These are phyloP conservation scores for Tephrocybe sp. DNA, from an alignment of 768 basidiomycete species.

Conservation along the genomic window DNA sequence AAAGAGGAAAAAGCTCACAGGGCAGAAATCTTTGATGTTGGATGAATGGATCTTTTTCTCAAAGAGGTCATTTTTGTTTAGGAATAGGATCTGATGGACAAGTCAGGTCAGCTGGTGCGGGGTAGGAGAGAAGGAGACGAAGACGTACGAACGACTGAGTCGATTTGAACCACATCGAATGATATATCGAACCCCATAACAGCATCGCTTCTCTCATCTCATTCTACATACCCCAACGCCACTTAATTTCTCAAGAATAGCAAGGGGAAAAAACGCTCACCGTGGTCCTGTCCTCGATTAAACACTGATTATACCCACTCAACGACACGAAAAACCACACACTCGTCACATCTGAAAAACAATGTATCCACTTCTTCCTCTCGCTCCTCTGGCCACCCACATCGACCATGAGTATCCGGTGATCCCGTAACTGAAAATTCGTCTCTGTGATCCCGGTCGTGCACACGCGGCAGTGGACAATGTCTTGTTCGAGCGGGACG, in stretches of 20 bases:
- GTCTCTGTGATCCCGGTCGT: conserved; percentile 93
- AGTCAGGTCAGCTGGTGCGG: background rate
- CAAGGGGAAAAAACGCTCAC: conserved; percentile 52
- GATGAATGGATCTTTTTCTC: conserved; percentile 77
- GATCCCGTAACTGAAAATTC: conserved; percentile 71
- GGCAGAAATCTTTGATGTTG: conserved; percentile 87
- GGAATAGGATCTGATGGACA: conserved; percentile 73
- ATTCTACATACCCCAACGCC: conserved; percentile 60
- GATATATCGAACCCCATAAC: conserved; percentile 97
- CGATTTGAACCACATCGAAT: conserved; percentile 95
- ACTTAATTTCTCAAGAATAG: background rate
- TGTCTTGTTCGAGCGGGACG: conserved; percentile 80
- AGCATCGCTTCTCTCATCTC: conserved; percentile 99
- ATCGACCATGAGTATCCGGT: conserved; percentile 91
- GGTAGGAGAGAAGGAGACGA: background rate
- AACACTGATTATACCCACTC: conserved; percentile 91
- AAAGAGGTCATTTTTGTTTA: conserved; percentile 96
- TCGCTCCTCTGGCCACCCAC: conserved; percentile 94
- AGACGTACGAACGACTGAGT: conserved; percentile 72
- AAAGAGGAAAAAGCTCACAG: conserved; percentile 42
- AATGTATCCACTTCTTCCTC: conserved; percentile 91
- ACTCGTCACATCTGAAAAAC: conserved; percentile 92
- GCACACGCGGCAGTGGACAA: conserved; percentile 79
- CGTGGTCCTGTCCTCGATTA: conserved; percentile 89
- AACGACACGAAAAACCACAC: conserved; percentile 90